Evolutionary conservation across 495 filamentous ascomycete genomes (phyloP).

Genomic region (Stereocaulon alpinum): DNA sequence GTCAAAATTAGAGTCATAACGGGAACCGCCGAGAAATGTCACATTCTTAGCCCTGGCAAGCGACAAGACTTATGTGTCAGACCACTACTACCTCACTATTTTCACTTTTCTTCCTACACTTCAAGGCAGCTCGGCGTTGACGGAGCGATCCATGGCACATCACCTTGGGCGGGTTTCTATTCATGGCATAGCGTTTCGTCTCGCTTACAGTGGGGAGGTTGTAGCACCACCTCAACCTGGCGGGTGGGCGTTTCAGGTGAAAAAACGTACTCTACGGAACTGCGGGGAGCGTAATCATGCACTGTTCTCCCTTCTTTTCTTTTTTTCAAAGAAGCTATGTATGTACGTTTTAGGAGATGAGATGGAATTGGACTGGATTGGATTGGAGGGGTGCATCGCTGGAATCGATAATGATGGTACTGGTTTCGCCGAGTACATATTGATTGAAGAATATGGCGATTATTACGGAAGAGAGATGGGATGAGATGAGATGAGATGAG

Average conservation of each 20-base stretch:
- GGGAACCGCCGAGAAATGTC: not conserved
- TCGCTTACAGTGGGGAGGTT: not conserved
- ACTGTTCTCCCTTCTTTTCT: not conserved
- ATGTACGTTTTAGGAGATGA: not conserved
- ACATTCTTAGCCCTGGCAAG: not conserved
- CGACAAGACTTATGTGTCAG: not conserved
- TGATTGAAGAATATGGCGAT: not conserved
- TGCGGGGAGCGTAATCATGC: not conserved
- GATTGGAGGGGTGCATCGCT: not conserved
- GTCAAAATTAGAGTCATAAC: not conserved
- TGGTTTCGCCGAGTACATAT: not conserved
- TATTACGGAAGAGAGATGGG: not conserved
- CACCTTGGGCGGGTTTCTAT: not conserved
- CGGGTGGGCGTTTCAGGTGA: not conserved
- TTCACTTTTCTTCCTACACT: no score
- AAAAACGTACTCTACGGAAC: not conserved
- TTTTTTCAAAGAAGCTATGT: not conserved
- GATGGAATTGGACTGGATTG: no score
- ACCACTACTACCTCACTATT: no score
- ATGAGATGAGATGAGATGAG: no score
- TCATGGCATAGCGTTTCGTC: constrained; percentile 1
- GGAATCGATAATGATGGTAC: not conserved
- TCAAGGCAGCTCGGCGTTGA: not conserved
- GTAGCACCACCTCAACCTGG: not conserved
- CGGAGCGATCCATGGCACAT: not conserved